Evolutionary conservation across 2,329 filamentous ascomycete species (phyloP).

Genomic region (Aspergillus novofumigatus): DNA sequence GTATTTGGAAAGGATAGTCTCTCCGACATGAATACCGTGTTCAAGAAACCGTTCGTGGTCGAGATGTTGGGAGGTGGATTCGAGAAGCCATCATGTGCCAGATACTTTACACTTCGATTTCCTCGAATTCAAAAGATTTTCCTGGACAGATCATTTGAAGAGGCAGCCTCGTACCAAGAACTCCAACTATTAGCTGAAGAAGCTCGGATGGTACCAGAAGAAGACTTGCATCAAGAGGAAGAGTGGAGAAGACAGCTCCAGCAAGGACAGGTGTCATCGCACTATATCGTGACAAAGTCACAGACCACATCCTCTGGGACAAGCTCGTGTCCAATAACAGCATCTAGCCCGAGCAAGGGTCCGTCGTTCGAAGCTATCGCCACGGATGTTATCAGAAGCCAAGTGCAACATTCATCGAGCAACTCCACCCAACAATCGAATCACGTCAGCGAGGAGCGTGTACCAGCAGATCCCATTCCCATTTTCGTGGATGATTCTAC

Average conservation of each 20-base stretch:
- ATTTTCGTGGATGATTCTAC: slow-evolving; percentile 20
- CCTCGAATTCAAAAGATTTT: slow-evolving; percentile 74
- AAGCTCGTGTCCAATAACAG: slow-evolving; percentile 13
- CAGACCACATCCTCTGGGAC: slow-evolving; percentile 20
- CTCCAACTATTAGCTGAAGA: slow-evolving; percentile 63
- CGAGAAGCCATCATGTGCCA: slow-evolving; percentile 64
- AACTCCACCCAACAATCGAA: not conserved
- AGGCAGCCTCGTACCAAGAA: slow-evolving; percentile 65
- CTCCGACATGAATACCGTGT: slow-evolving; percentile 46
- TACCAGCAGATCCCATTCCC: slow-evolving; percentile 4
- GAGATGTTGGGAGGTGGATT: slow-evolving; percentile 79
- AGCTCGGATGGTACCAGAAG: slow-evolving; percentile 47
- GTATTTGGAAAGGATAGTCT: slow-evolving; percentile 42
- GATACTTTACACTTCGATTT: slow-evolving; percentile 72
- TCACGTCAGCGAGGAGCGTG: not conserved
- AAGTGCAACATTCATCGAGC: not conserved
- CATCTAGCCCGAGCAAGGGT: not conserved
- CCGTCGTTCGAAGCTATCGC: not conserved
- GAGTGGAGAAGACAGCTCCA: slow-evolving; percentile 61
- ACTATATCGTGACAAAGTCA: slow-evolving; percentile 24
- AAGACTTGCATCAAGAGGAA: slow-evolving; percentile 58
- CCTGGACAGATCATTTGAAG: slow-evolving; percentile 65
- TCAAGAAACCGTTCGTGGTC: slow-evolving; percentile 68
- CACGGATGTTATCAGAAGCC: not conserved
- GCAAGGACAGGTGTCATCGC: slow-evolving; percentile 40